Conservation (phyloP, 78 protist species). For the Chrysochromulina tobinii region DNA sequence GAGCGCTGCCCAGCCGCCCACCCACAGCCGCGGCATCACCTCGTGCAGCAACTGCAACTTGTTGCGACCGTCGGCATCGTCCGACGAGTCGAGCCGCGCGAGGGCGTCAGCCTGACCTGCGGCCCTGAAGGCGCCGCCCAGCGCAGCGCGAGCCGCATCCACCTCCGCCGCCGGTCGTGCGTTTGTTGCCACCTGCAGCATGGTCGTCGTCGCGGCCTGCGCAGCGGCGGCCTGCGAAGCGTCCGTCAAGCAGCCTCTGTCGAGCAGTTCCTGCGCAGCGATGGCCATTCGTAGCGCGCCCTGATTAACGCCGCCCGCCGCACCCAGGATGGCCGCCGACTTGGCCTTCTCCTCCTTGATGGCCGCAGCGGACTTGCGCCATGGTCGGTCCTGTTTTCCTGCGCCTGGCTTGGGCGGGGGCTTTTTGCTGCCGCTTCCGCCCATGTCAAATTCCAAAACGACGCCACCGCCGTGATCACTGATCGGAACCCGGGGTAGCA, state of each 20-base stretch:
- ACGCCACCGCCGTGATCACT: too few relatives aligned
- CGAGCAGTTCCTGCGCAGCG: neutral
- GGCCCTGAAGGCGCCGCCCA: neutral
- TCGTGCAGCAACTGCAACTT: neutral
- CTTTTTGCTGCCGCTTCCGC: too few relatives aligned
- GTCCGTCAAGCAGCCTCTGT: neutral
- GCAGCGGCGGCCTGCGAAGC: neutral
- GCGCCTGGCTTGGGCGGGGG: too few relatives aligned
- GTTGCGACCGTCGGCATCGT: neutral
- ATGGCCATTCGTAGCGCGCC: neutral
- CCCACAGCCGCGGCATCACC: conserved; percentile 11
- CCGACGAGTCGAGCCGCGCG: neutral
- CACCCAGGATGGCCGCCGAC: neutral
- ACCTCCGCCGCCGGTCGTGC: neutral
- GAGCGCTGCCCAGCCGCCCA: conserved; percentile 29
- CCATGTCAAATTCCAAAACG: too few relatives aligned
- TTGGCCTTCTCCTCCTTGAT: neutral
- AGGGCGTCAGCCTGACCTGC: neutral
- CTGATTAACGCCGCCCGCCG: neutral
- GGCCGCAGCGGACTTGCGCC: neutral
- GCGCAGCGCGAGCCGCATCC: neutral
- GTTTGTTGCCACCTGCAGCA: conserved; percentile 4
- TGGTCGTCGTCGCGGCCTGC: neutral
- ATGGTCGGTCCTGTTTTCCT: neutral
- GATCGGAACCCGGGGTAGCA: too few relatives aligned